phyloP scores from a whole-genome alignment of 495 filamentous ascomycete species.

The Aspergillus panamensis region DNA sequence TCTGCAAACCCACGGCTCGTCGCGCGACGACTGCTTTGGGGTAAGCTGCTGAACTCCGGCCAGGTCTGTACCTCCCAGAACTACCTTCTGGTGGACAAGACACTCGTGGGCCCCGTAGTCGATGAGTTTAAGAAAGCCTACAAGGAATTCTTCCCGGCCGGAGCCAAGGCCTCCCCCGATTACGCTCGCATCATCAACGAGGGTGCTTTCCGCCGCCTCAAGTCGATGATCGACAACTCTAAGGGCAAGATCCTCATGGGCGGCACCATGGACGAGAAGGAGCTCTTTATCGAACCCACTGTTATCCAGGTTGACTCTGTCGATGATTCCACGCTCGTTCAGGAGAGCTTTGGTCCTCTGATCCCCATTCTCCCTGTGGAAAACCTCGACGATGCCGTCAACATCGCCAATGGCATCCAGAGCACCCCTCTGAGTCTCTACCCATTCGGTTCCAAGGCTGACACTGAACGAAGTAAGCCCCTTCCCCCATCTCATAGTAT shows the following conservation, averaged over 20 bases:
- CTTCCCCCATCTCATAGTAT: not conserved
- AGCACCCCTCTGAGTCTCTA: conserved; percentile 79
- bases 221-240: conserved; percentile 78
- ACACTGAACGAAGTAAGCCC: conserved; percentile 60
- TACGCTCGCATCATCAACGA: conserved; percentile 76
- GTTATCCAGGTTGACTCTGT: conserved; percentile 69
- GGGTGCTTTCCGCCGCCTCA: conserved; percentile 75
- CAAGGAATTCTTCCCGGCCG: conserved; percentile 80
- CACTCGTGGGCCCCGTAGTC: conserved; percentile 67
- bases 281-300: conserved; percentile 82
- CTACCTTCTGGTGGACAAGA: conserved; percentile 77
- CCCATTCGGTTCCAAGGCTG: conserved; percentile 74
- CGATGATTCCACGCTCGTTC: conserved; percentile 71
- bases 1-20: conserved; percentile 77
- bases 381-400: conserved; percentile 76
- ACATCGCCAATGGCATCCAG: conserved; percentile 68
- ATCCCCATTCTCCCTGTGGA: conserved; percentile 73
- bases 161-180: conserved; percentile 68
- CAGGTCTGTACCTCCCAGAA: conserved; percentile 90
- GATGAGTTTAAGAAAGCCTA: conserved; percentile 67
- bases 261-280: conserved; percentile 72
- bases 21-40: conserved; percentile 81
- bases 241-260: conserved; percentile 83
- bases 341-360: conserved; percentile 89
- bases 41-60: conserved; percentile 77